Base-by-base conservation (phyloP, 2,329 filamentous ascomycete genomes). In the Ophidiomyces ophidiicola region DNA sequence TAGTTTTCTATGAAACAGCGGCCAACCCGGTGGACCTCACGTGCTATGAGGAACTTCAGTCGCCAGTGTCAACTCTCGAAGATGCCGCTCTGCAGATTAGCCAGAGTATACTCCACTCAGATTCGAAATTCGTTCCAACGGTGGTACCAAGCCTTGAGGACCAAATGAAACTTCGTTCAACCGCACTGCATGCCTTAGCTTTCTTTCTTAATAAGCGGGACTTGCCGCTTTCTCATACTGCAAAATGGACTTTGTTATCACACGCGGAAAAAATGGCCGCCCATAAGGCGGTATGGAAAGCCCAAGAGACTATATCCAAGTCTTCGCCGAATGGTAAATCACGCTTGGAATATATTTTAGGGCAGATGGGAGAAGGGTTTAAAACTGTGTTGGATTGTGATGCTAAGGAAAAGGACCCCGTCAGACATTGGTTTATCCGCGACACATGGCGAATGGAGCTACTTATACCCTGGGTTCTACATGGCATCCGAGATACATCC, bases 201-300 rank as follows among this genome's bases (percentile, higher is more conserved):
- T 64, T 68, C 2, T 77, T 90, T 48, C 63, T 96, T 8, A 71
- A 72, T 46, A 70, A 71, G 4, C 76, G 79, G 21, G 63, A 66
- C 21, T 69, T 76, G 18, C 66, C 74, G 2, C 58, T 96, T 4
- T 75, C 81, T 46, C 73, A 76, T 28, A 64, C 64, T 17, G 78
- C 78, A 1, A 77, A 78, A 49, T 96, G 87, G 86, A 70, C 72
- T 46, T 62, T 98, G 21, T 66, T 98, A n/a, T 82, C 78, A 69
- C 78, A 88, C 52, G 88, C 88, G 0, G 90, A 98, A 58, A 94
- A 87, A 60, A 72, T 96, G 63, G 76, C 80, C 30, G 82, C 86
- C 24, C 84, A 85, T 12, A 71, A 74, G 44, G 70, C 76, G 32
- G 69, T 96, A 25, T 96, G 88, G 86, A 78, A 77, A 45, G 69